Conservation (phyloP, 1,139 yeast genomes). For the Candida tropicalis region DNA sequence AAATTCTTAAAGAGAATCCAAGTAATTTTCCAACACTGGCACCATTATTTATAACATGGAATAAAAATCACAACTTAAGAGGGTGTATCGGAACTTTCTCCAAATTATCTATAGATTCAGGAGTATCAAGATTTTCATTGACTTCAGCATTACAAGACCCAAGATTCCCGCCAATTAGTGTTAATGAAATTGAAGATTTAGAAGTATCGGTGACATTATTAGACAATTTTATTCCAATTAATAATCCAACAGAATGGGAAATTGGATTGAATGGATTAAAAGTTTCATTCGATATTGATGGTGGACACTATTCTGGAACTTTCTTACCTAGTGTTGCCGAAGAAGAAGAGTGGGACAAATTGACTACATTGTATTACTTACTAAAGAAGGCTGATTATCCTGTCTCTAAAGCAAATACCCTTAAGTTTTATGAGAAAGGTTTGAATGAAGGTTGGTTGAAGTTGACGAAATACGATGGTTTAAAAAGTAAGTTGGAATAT, state of each 20-base stretch:
- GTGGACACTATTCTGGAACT: slow-evolving; percentile 62
- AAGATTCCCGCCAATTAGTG: slow-evolving; percentile 69
- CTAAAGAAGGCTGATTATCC: slow-evolving; percentile 66
- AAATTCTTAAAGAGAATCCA: slow-evolving; percentile 20
- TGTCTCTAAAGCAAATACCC: slow-evolving; percentile 20
- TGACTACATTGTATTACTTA: slow-evolving; percentile 69
- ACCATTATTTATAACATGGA: slow-evolving; percentile 86
- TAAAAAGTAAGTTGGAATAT: slow-evolving; percentile 31
- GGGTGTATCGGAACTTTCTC: slow-evolving; percentile 95
- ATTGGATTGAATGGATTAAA: slow-evolving; percentile 83
- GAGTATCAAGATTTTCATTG: slow-evolving; percentile 63
- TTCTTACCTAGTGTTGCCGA: slow-evolving; percentile 87
- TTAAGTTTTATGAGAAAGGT: slow-evolving; percentile 33
- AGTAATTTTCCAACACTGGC: slow-evolving; percentile 49
- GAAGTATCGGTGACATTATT: slow-evolving; percentile 64
- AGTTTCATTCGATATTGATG: slow-evolving; percentile 46
- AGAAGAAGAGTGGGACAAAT: slow-evolving; percentile 85
- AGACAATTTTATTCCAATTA: slow-evolving; percentile 56
- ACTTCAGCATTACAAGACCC: slow-evolving; percentile 75
- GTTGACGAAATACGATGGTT: slow-evolving; percentile 43
- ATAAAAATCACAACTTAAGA: slow-evolving; percentile 57
- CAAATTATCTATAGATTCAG: slow-evolving; percentile 47
- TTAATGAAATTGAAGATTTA: slow-evolving; percentile 50
- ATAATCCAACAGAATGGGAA: slow-evolving; percentile 68
- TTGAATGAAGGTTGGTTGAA: slow-evolving; percentile 38